Conservation (phyloP, 2,329 filamentous ascomycete species). For the Colletotrichum cordylinicola region DNA sequence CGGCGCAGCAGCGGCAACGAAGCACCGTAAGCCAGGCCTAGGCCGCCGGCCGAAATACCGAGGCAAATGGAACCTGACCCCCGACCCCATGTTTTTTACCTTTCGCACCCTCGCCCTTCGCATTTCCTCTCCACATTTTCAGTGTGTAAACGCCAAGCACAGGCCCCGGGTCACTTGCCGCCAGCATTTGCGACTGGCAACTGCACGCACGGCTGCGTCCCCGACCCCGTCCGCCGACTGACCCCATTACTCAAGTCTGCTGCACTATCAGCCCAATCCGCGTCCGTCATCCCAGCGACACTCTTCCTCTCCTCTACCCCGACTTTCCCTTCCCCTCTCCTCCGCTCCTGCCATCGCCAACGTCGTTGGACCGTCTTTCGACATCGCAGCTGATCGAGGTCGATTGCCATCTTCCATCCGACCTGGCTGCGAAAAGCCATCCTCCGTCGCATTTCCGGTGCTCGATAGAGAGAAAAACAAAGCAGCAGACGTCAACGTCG, state of each 20-base stretch:
- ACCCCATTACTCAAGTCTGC: conserved; percentile 3
- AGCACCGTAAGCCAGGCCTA: not conserved
- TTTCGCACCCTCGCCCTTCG: conserved; percentile 1
- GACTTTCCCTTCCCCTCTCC: not conserved
- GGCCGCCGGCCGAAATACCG: not conserved
- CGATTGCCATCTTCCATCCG: not conserved
- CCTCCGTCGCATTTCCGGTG: not conserved
- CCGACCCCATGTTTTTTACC: conserved; percentile 4
- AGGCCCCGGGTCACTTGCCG: not conserved
- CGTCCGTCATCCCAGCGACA: not conserved
- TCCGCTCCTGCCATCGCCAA: not conserved
- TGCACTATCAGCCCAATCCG: not conserved
- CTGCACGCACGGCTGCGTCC: not conserved
- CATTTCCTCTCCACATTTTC: not conserved
- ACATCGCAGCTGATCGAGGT: not conserved
- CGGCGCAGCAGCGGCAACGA: not conserved
- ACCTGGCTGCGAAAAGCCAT: not conserved
- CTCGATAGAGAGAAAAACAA: not conserved
- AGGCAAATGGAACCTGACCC: not conserved
- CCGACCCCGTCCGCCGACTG: not conserved
- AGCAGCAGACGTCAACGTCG: not conserved
- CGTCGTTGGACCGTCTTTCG: not conserved
- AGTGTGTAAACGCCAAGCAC: conserved; percentile 2
- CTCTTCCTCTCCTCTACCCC: not conserved
- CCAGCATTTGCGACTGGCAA: not conserved